Evolutionary conservation across 345 rosid species (phyloP).

Genomic region (Heritiera fomes): DNA sequence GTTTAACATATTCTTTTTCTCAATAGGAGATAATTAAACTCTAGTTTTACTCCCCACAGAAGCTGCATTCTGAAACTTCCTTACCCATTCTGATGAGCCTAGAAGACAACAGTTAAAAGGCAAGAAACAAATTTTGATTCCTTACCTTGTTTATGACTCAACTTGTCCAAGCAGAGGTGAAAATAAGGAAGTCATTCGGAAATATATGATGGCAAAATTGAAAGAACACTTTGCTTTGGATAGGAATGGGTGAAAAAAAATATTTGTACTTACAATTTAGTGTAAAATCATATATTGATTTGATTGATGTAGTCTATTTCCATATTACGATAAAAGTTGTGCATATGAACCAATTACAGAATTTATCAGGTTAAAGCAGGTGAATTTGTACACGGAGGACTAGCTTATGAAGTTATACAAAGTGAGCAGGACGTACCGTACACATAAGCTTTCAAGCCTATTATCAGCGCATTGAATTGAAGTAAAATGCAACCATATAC

Average conservation of each 20-base stretch:
- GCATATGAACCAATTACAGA: background rate
- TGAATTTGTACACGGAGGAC: background rate
- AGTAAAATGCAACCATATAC: background rate
- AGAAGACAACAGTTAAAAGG: background rate
- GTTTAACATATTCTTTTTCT: background rate
- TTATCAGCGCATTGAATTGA: background rate
- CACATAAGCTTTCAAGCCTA: background rate
- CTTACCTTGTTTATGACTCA: background rate
- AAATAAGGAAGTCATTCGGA: background rate
- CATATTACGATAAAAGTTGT: too few relatives aligned
- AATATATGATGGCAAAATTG: too few relatives aligned
- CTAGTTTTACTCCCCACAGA: background rate
- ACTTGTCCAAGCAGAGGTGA: background rate
- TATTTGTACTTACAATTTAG: too few relatives aligned
- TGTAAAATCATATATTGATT: too few relatives aligned
- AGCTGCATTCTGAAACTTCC: too few relatives aligned
- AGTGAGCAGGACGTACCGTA: background rate
- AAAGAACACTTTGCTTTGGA: too few relatives aligned
- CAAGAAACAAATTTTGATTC: background rate
- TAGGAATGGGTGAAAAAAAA: too few relatives aligned
- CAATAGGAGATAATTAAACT: background rate
- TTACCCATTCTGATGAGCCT: background rate
- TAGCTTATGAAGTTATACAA: too few relatives aligned
- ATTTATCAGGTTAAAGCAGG: background rate
- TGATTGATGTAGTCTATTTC: too few relatives aligned